phyloP scores from a whole-genome alignment of 768 basidiomycete genomes.

The Baorangia bicolor region DNA sequence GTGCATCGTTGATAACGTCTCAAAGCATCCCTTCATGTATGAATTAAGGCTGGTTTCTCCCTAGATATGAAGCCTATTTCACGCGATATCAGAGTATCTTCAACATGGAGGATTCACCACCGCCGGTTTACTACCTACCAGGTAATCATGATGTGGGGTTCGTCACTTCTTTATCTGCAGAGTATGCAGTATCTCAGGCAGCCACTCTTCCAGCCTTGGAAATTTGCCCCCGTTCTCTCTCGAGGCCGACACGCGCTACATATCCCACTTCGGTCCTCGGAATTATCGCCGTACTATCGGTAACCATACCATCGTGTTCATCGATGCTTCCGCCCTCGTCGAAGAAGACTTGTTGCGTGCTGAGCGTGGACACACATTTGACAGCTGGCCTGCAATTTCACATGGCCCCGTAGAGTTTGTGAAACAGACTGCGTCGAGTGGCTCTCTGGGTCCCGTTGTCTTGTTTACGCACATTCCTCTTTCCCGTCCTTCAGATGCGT shows the following conservation, averaged over 20 bases:
- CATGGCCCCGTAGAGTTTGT: slow-evolving; percentile 57
- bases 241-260: slow-evolving; percentile 55
- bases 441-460: slow-evolving; percentile 49
- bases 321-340: slow-evolving; percentile 71
- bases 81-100: slow-evolving; percentile 73
- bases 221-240: slow-evolving; percentile 35
- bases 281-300: slow-evolving; percentile 63
- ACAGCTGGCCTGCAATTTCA: slow-evolving; percentile 47
- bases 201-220: slow-evolving; percentile 27
- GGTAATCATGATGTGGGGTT: slow-evolving; percentile 93
- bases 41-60: slow-evolving; percentile 5
- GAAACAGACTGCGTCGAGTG: slow-evolving; percentile 35
- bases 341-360: slow-evolving; percentile 67
- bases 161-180: slow-evolving; percentile 17
- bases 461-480: slow-evolving; percentile 91
- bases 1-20: slow-evolving; percentile 29
- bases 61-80: slow-evolving; percentile 74
- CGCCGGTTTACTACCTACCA: slow-evolving; percentile 70
- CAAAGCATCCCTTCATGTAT: neutral
- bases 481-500: slow-evolving; percentile 59
- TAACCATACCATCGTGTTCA: slow-evolving; percentile 69
- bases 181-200: slow-evolving; percentile 1
- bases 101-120: slow-evolving; percentile 36
- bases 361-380: slow-evolving; percentile 38
- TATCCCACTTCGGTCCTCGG: slow-evolving; percentile 71